Base-by-base conservation (phyloP, 2,329 filamentous ascomycete species). In the Ascochyta viciae-villosae region DNA sequence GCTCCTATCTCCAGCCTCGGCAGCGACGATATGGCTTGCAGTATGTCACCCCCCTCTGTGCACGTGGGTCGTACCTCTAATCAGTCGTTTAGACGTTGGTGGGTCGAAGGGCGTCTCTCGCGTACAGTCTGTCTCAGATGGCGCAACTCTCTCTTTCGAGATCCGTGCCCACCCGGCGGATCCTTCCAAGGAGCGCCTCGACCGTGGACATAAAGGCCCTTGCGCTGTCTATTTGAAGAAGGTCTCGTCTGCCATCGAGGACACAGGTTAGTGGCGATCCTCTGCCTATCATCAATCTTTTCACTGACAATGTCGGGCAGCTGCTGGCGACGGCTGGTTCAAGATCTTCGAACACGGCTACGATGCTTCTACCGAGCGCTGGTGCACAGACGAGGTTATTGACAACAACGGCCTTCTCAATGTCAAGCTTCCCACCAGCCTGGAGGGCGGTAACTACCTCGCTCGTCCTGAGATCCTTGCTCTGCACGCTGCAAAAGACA, bases 211-310 rank as follows among this genome's bases (percentile, higher is more conserved):
- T 74, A 82, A 85, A 71, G 89, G 89, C 0, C 88, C 89, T 44
- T 90, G 89, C 67, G 83, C 88, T 26, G 83, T 92, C 23, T 92
- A 92, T 74, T 79, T 91, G 77, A 92, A 92, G 78, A 85, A 85
- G 66, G 83, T 91, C 1, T 75, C 79, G 61, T 81, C 86, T 54
- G 85, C 87, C 55, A 76, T 75, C 46, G 73, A 83, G 12, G 85
- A 85, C 45, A 54, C 58, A 23, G 77, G 71, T 62, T 77, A 37
- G 61, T 31, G 29, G 6, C 39, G 15, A 19, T 13, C 43, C 26
- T 12, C 8, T 23, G 8, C 22, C 19, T 24, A 24, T 4, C 23
- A 51, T 10, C 16, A 43, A 15, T 24, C 6, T 24, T n/a, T n/a
- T 29, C 24, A 42, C 57, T 63, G 49, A 64, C 45, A n/a, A 5